Evolutionary conservation across 768 basidiomycete genomes (phyloP).

Genomic region (Chlorophyllum brunneum): DNA sequence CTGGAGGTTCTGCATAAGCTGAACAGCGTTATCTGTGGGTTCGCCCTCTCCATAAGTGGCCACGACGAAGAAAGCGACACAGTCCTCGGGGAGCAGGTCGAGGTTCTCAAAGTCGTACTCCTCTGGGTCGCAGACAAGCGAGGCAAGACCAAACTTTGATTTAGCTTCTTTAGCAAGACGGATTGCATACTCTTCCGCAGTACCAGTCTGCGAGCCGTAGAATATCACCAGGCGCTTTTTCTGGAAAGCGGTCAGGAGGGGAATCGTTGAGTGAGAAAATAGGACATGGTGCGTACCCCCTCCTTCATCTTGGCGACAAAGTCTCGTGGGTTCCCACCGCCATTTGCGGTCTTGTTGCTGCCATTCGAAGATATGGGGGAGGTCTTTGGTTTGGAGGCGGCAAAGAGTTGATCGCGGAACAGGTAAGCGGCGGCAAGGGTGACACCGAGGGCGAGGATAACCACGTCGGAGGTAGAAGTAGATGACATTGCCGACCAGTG

Average conservation of each 20-base stretch:
- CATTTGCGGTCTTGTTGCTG: slow-evolving; percentile 51
- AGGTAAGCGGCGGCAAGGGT: slow-evolving; percentile 76
- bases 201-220: slow-evolving; percentile 98
- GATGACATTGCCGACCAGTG: slow-evolving; percentile 47
- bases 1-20: slow-evolving; percentile 87
- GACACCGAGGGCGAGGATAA: slow-evolving; percentile 71
- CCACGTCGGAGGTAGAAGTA: slow-evolving; percentile 64
- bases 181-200: slow-evolving; percentile 97
- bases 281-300: slow-evolving; percentile 53
- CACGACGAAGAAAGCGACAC: slow-evolving; percentile 90
- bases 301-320: slow-evolving; percentile 94
- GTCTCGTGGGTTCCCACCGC: slow-evolving; percentile 85
- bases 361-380: slow-evolving; percentile 29
- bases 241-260: slow-evolving; percentile 35
- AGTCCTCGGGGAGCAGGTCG: slow-evolving; percentile 85
- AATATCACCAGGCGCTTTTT: slow-evolving; percentile 97
- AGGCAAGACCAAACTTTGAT: slow-evolving; percentile 90
- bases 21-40: slow-evolving; percentile 96
- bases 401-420: slow-evolving; percentile 78
- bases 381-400: slow-evolving; percentile 59
- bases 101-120: slow-evolving; percentile 98
- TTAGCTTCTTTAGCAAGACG: slow-evolving; percentile 98
- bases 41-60: slow-evolving; percentile 99
- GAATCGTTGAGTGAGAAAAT: slow-evolving; percentile 3
- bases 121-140: slow-evolving; percentile 96